Percentiles rank a stretch among this genome's conserved stretches.
These are phyloP conservation scores for Inonotus obliquus DNA, from an alignment of 1,284 basidiomycete genomes.

Conservation along the genomic window DNA sequence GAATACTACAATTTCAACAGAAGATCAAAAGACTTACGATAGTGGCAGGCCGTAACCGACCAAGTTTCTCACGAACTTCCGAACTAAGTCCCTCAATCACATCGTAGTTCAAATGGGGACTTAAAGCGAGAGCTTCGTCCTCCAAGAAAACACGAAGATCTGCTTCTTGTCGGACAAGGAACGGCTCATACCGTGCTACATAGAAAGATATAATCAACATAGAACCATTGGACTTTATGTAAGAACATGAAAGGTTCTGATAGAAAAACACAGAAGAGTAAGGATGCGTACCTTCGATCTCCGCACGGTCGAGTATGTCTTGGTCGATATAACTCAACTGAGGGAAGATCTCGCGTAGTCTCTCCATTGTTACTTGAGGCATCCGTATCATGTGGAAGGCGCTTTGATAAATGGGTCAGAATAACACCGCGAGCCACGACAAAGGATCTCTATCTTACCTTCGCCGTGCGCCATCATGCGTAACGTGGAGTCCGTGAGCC, in stretches of 20 bases:
- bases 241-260: background rate
- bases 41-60: constrained; percentile 56
- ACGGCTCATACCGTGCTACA: constrained; percentile 54
- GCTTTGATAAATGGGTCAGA: constrained; percentile 39
- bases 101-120: constrained; percentile 67
- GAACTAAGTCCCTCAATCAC: constrained; percentile 65
- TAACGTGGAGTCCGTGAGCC: constrained; percentile 48
- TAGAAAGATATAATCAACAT: background rate
- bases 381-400: constrained; percentile 75
- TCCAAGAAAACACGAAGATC: constrained; percentile 74
- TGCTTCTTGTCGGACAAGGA: constrained; percentile 64
- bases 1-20: background rate
- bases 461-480: constrained; percentile 54
- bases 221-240: background rate
- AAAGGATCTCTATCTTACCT: constrained; percentile 36
- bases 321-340: constrained; percentile 49
- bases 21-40: constrained; percentile 42
- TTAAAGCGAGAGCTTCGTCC: constrained; percentile 71
- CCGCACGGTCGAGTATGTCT: constrained; percentile 53
- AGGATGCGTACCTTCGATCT: constrained; percentile 58
- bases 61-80: constrained; percentile 70
- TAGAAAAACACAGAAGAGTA: background rate
- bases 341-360: constrained; percentile 49
- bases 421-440: too few relatives aligned
- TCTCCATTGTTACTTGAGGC: constrained; percentile 46